These are phyloP conservation scores for Chrysopogon serrulatus DNA, from an alignment of 176 grass and related monocot genomes.

Conservation along the genomic window DNA sequence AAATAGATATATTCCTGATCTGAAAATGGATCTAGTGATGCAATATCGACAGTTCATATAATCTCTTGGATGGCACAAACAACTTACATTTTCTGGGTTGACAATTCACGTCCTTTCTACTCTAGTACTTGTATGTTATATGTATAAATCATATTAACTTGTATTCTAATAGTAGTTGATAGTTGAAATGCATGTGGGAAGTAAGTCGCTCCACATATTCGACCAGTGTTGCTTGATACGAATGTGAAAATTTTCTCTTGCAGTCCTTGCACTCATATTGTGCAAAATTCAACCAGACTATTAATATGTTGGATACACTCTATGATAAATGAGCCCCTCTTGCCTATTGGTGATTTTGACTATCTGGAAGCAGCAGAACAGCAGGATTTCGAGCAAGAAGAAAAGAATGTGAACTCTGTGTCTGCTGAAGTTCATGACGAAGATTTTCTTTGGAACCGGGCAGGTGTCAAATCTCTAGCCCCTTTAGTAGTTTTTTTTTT, in stretches of 20 bases:
- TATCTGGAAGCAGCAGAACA: no score
- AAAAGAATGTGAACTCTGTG: no score
- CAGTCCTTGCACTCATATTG: background rate
- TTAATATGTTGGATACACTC: background rate
- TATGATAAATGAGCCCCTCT: no score
- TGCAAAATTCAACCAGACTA: background rate
- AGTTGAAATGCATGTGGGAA: background rate
- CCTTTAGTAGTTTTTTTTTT: no score
- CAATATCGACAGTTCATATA: background rate
- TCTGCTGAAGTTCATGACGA: no score
- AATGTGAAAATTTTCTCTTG: background rate
- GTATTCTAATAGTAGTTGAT: background rate
- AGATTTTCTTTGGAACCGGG: no score
- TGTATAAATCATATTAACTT: background rate
- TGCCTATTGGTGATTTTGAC: no score
- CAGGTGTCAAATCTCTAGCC: no score
- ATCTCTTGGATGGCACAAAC: background rate
- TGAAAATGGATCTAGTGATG: background rate
- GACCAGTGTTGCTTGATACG: background rate
- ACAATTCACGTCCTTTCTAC: background rate
- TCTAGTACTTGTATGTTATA: background rate
- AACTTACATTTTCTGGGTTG: background rate
- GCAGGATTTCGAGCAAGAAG: no score
- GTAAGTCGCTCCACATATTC: background rate
- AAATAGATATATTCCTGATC: background rate